Evolutionary conservation across 2,329 filamentous ascomycete genomes (phyloP).

Genomic region (Colletotrichum costaricense): DNA sequence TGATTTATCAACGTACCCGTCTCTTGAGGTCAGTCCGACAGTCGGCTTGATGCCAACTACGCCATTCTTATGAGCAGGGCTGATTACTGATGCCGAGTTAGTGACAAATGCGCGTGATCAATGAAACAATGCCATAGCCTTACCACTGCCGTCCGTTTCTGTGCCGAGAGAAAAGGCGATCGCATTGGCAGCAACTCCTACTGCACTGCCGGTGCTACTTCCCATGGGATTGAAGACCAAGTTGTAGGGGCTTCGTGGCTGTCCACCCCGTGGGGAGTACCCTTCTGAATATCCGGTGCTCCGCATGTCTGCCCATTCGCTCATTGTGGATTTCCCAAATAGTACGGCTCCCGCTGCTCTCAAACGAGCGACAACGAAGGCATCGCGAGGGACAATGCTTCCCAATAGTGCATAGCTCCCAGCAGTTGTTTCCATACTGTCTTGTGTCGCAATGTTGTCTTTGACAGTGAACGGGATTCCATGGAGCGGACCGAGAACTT

Average conservation of each 20-base stretch:
- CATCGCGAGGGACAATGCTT: slow-evolving; percentile 74
- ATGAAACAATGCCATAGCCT: neutral
- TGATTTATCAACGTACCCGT: slow-evolving; percentile 45
- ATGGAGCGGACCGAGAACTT: slow-evolving; percentile 73
- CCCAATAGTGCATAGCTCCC: slow-evolving; percentile 76
- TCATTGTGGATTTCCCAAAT: slow-evolving; percentile 76
- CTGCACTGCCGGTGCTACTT: slow-evolving; percentile 73
- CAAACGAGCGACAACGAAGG: slow-evolving; percentile 70
- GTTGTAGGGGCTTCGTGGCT: slow-evolving; percentile 75
- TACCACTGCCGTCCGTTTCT: slow-evolving; percentile 74
- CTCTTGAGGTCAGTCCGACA: slow-evolving; percentile 75
- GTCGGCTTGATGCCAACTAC: slow-evolving; percentile 82
- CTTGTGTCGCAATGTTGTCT: slow-evolving; percentile 77
- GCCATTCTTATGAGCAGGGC: slow-evolving; percentile 74
- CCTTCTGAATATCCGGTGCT: slow-evolving; percentile 47
- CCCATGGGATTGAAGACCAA: slow-evolving; percentile 75
- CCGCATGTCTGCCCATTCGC: slow-evolving; percentile 79
- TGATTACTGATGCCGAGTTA: slow-evolving; percentile 60
- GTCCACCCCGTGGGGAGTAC: slow-evolving; percentile 72
- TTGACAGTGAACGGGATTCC: slow-evolving; percentile 82
- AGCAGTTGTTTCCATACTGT: slow-evolving; percentile 79
- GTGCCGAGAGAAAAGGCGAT: slow-evolving; percentile 75
- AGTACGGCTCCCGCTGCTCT: slow-evolving; percentile 75
- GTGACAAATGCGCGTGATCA: too few relatives aligned
- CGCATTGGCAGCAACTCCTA: slow-evolving; percentile 71